Conservation (phyloP, 2,329 filamentous ascomycete genomes). For the Claviceps sp. region DNA sequence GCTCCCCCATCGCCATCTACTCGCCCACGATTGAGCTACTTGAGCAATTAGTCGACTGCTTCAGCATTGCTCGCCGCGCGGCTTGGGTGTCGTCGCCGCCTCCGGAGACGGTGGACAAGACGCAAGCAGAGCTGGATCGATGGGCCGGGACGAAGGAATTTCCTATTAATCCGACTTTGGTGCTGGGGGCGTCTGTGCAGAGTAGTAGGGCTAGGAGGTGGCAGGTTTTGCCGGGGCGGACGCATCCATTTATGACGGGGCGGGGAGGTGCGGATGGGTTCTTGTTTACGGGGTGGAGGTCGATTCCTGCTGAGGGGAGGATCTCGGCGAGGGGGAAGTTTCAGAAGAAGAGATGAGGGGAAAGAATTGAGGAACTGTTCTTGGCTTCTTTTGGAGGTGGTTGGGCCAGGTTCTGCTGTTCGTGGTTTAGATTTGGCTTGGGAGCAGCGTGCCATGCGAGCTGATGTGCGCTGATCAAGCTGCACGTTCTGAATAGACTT, state of each 20-base stretch:
- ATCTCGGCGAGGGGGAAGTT: constrained; percentile 74
- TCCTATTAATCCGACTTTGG: constrained; percentile 70
- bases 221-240: constrained; percentile 85
- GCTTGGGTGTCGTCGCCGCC: constrained; percentile 53
- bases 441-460: no score
- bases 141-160: constrained; percentile 61
- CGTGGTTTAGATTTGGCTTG: no score
- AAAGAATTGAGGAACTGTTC: not conserved
- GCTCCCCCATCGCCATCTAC: constrained; percentile 77
- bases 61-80: constrained; percentile 64
- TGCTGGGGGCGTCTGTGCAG: constrained; percentile 70
- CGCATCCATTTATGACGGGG: constrained; percentile 87
- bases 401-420: no score
- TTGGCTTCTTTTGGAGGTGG: no score
- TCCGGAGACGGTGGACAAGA: constrained; percentile 28
- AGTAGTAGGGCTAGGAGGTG: constrained; percentile 65
- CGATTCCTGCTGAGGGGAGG: constrained; percentile 64
- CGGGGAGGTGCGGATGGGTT: constrained; percentile 82
- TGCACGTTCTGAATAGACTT: no score
- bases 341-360: constrained; percentile 43
- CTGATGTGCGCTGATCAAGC: no score
- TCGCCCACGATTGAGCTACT: constrained; percentile 69
- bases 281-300: constrained; percentile 70
- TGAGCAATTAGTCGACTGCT: constrained; percentile 64
- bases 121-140: constrained; percentile 34